phyloP scores from a whole-genome alignment of 345 rosid species.

The Clausena lansium region DNA sequence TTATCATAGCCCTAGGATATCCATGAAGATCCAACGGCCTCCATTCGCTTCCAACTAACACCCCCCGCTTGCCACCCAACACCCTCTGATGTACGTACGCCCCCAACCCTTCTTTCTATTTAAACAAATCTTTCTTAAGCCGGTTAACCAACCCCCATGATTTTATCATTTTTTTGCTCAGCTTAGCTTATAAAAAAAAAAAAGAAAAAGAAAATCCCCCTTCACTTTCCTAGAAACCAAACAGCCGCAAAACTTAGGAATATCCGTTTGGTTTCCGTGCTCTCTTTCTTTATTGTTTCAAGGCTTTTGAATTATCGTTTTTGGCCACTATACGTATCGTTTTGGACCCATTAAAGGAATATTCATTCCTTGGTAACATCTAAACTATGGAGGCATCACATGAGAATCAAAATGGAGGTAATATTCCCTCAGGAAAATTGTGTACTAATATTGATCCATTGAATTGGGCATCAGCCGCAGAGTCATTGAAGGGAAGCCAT shows the following conservation, averaged over 20 bases:
- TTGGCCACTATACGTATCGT: not conserved
- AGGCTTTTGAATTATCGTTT: not conserved
- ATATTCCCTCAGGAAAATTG: not conserved
- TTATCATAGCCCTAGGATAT: not conserved
- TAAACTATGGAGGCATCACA: conserved; percentile 9
- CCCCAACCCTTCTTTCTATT: not conserved
- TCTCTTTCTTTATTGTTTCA: too few species aligned
- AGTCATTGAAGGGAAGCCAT: conserved; percentile 47
- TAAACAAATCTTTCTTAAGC: not conserved
- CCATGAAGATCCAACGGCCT: conserved; percentile 21
- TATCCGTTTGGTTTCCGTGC: not conserved
- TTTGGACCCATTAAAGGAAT: not conserved
- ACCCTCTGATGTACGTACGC: not conserved
- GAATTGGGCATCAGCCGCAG: conserved; percentile 37
- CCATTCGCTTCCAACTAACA: conserved; percentile 16
- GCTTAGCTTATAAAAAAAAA: not conserved
- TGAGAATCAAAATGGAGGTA: not conserved
- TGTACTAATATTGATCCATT: conserved; percentile 31
- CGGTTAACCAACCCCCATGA: conserved; percentile 4
- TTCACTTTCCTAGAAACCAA: conserved; percentile 10
- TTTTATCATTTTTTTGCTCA: not conserved
- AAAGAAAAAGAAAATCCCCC: not conserved
- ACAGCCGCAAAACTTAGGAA: not conserved
- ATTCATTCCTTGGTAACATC: not conserved
- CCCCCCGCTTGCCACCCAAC: conserved; percentile 12